Evolutionary conservation across 2,329 filamentous ascomycete species (phyloP), one percentile per base, ranked within the genome.

Genomic region (Fusarium metavorans): DNA sequence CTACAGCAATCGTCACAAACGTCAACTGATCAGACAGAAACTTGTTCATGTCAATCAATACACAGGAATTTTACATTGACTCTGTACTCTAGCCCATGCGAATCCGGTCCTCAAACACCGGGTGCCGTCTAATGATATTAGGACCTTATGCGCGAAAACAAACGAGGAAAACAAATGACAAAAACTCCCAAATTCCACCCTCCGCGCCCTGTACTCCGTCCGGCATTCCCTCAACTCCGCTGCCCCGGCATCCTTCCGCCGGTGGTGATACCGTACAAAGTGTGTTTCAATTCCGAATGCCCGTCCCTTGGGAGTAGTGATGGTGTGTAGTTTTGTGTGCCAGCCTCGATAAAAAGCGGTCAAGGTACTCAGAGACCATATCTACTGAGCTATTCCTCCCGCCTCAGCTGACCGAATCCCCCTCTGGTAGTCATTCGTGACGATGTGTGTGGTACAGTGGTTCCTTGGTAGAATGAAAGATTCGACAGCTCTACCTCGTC

Each of bases 81-180:
- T 66, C 39, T 72, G 71, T 69, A 62, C 57, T 74, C 65, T 75
- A 59, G 41, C 52, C 56, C 50, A 57, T 61, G n/a, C 63, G 30
- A 52, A 64, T 37, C 48, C 50, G 66, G 61, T 34, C 48, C 35
- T 64, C 32, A 57, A 48, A 72, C 65, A 62, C 30, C 52, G 16
- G 54, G n/a, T 64, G 23, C 62, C 52, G 54, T 75, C 54, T 75
- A 75, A 52, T 64, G 69, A 67, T 72, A 75, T 75, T 52, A 75
- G 52, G 34, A 41, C 32, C 41, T 62, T 39, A n/a, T 57, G 59
- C 16, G 50, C 52, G 61, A 50, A 39, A 34, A 34, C 57, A 25
- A 63, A 39, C 41, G 37, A 11, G 10, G 11, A 43, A 23, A 43
- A 48, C 16, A 50, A 48, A 30, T 52, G 48, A 32, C 25, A 32